Percentiles rank a stretch among this genome's conserved stretches.
These are phyloP conservation scores for Sphaerulina musiva DNA, from an alignment of 2,329 filamentous ascomycete species.

Conservation along the genomic window DNA sequence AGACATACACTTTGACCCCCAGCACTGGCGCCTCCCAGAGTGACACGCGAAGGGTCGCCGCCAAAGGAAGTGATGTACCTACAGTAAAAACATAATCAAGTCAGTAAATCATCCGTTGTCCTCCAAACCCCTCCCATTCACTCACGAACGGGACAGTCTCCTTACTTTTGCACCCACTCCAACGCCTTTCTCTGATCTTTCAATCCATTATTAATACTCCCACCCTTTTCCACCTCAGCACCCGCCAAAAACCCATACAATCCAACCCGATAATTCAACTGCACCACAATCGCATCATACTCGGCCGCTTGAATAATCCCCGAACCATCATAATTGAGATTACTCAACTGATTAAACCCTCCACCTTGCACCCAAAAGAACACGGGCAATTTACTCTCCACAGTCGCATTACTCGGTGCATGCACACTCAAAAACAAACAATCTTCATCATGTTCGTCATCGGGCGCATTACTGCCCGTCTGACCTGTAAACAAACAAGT, in stretches of 20 bases:
- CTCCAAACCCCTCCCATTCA: no score
- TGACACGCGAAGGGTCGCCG: constrained; percentile 61
- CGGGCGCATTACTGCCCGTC: constrained; percentile 20
- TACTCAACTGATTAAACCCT: constrained; percentile 43
- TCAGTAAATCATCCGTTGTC: no score
- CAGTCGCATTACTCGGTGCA: constrained; percentile 50
- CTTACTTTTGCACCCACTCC: constrained; percentile 57
- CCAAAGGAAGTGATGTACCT: constrained; percentile 59
- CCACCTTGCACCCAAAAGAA: constrained; percentile 57
- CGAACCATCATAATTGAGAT: constrained; percentile 52
- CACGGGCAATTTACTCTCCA: constrained; percentile 55
- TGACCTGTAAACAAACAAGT: constrained; percentile 31
- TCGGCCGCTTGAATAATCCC: constrained; percentile 55
- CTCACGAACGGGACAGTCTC: no score
- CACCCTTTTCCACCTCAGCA: constrained; percentile 41
- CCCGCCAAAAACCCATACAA: constrained; percentile 65
- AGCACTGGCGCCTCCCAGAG: constrained; percentile 62
- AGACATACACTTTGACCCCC: constrained; percentile 61
- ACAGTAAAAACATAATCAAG: no score
- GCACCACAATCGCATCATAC: constrained; percentile 61
- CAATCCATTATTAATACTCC: constrained; percentile 61
- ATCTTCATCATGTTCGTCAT: constrained; percentile 50
- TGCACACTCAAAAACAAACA: constrained; percentile 64
- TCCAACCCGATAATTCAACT: constrained; percentile 70
- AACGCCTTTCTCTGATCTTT: constrained; percentile 64